Evolutionary conservation across 768 basidiomycete species (phyloP), one percentile per base, ranked within the genome.

Genomic region (Panaeolus cyanescens): DNA sequence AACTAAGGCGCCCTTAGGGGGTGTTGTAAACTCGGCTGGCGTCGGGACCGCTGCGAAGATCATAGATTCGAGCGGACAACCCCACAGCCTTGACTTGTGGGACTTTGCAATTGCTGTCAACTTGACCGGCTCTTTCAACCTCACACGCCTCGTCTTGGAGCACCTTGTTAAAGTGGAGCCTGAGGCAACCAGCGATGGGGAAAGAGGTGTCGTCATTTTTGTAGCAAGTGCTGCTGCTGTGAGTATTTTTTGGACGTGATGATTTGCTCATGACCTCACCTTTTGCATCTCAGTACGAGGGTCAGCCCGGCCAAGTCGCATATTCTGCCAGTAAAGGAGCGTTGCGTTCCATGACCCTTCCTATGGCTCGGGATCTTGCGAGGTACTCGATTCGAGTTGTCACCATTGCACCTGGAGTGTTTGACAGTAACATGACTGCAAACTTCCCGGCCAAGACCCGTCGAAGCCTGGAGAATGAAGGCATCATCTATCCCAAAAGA

Each of bases 301-400:
- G 83, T 5, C 83, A 85, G 61, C 79, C 84, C 1, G 85, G 85
- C 2, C 86, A 87, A 64, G 76, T 78, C 0, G 85, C 84, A 0
- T 88, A 88, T 64, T 70, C 83, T 1, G 83, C 83, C 2, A 76
- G 78, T 1, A 88, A 88, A 69, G 86, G 85, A 53, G 86, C 82
- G 0, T 62, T 88, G 3, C 71, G 74, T 20, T 83, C 85, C 1
- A 82, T 88, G 82, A 81, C 84, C 1, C 76, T 88, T 2, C 86
- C 86, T 1, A 80, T 87, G 78, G 83, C 86, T 3, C 78, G 86
- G 55, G 86, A 88, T 67, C 77, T 88, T 12, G 76, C 80, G 2
- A 75, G 80, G 12, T 77, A 84, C 62, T 82, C 78, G 53, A 72
- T 84, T 31, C 80, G 84, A 62, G 85, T 85, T 53, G 80, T 85